Evolutionary conservation across 768 basidiomycete species (phyloP), one percentile per base, ranked within the genome.

Genomic region (Strobilomyces echinocephalus): DNA sequence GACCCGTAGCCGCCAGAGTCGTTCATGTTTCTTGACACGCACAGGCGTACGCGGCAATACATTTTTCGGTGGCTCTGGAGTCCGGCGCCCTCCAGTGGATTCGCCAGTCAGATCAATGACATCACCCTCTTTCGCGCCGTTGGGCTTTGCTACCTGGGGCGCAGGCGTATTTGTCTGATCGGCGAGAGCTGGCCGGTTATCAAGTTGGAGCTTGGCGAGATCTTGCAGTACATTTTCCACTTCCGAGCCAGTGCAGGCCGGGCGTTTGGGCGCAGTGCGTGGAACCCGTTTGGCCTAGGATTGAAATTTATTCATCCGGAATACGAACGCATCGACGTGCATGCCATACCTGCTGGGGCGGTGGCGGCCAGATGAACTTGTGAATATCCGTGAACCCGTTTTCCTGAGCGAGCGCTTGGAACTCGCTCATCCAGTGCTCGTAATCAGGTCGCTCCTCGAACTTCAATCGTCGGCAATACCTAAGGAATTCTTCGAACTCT

Each of bases 391-490:
- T 74, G 58, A 79, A 87, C 11, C 87, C 88, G 39, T 76, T 69
- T 15, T 84, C 79, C 15, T 72, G 61, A 2, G 82, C 83, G n/a
- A 90, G 77, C 41, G 76, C 76, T 43, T 76, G 69, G 65, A 91
- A 90, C 57, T 79, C 79, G n/a, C 78, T 72, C 24, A 76, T 74
- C 88, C 88, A 91, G 10, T 65, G 64, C 2, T 66, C 73, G 55
- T 91, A 91, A 62, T 89, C 81, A 9, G 88, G 88, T 39, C 73
- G 70, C 46, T 87, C 84, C n/a, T 75, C 71, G 63, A 88, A 91
- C 43, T 78, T 76, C 66, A 90, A 72, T 66, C 79, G 76, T 45
- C 88, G 75, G 60, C 84, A 87, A 65, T 88, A 89, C 49, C 80
- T 72, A 49, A 91, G 71, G 57, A 90, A 88, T 46, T 88, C 87